A percentile compares a stretch with the other conserved stretches of the same genome.
These are phyloP conservation scores for Wickerhamomyces queroliae DNA, from an alignment of 805 yeast genomes.

Conservation along the genomic window DNA sequence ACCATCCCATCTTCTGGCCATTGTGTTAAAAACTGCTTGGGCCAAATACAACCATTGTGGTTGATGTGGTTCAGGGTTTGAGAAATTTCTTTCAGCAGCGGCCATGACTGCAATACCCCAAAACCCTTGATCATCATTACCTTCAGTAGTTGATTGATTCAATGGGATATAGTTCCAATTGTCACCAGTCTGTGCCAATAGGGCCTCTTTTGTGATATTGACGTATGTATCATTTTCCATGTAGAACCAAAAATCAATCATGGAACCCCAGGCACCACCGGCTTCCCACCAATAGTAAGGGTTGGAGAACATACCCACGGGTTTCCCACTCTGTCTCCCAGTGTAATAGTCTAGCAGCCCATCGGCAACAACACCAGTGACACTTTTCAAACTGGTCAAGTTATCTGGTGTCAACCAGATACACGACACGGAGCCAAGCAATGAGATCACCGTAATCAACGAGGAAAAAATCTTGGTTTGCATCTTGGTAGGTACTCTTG, in stretches of 20 bases:
- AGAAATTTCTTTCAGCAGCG: constrained; percentile 79
- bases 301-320: constrained; percentile 62
- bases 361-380: constrained; percentile 48
- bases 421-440: constrained; percentile 4
- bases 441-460: background rate
- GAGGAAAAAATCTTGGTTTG: background rate
- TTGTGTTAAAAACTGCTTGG: constrained; percentile 83
- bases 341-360: constrained; percentile 76
- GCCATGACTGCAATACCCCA: constrained; percentile 87
- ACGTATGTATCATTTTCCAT: constrained; percentile 64
- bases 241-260: constrained; percentile 64
- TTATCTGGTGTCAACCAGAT: constrained; percentile 25
- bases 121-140: constrained; percentile 91
- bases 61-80: constrained; percentile 53
- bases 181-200: constrained; percentile 60
- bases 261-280: constrained; percentile 60
- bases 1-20: constrained; percentile 75
- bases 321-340: constrained; percentile 55
- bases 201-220: constrained; percentile 46
- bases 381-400: constrained; percentile 30
- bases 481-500: background rate
- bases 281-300: constrained; percentile 95
- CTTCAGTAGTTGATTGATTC: constrained; percentile 80
- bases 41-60: constrained; percentile 75
- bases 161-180: constrained; percentile 69